Evolutionary conservation across 352 stramenopile genomes (phyloP), one percentile per base, ranked within the genome.

Genomic region (Globisporangium recalcitrans): DNA sequence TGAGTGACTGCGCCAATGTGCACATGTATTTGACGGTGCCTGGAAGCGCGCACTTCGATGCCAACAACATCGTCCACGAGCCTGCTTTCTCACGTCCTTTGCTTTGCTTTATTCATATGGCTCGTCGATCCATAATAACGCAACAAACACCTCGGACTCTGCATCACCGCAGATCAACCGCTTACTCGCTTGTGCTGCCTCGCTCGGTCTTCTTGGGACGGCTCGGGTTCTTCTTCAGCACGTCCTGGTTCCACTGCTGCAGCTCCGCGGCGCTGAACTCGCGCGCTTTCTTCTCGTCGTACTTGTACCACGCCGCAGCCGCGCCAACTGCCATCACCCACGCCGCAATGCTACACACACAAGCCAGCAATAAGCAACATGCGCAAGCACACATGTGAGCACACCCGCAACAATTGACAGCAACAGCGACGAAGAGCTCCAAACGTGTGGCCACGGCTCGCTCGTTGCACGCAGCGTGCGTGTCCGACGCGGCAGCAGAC

Each of bases 291-390:
- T 78, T 78, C 47, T 69, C 57, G 59, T 90, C 80, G 58, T 87
- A 75, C 55, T 79, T 63, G 70, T 82, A 84, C 77, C 78, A 87
- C 36, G 63, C 73, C 0, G 54, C 62, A 46, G 73, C 72, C 38
- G 75, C 67, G 6, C 69, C 70, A 26, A 72, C 53, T 4, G 80
- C 78, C 51, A 84, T 62, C 21, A 74, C 61, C 80, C 80, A 90
- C 22, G 75, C 76, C 9, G 72, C 67, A 38, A 90, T 82, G 36
- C 80, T 87, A n/a, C n/a, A n/a, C n/a, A n/a, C n/a, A n/a, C n/a
- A n/a, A n/a, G n/a, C n/a, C n/a, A 40, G 31, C 22, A 52, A 19
- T 10, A 14, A 52, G 10, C 14, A 16, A 53, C n/a, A 34, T 36
- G 31, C 13, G 63, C 21, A 52, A 3, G 53, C 46, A 22, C 53